Conservation (phyloP, 2,329 filamentous ascomycete species). For the Nemania sp. region DNA sequence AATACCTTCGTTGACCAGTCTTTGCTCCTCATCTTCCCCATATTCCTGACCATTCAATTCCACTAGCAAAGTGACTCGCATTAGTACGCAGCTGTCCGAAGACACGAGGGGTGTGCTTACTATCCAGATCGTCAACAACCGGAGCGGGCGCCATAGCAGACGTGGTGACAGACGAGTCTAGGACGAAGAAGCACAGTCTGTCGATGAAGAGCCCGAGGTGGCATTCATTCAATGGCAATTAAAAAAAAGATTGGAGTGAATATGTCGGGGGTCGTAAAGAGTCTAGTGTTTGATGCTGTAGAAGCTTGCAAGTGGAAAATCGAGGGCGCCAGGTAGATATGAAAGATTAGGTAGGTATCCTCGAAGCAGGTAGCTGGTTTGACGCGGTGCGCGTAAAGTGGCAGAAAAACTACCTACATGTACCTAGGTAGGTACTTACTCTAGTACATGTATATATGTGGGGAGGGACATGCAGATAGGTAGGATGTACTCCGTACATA, state of each 20-base stretch:
- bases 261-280: background rate
- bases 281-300: conserved; percentile 10
- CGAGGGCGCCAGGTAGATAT: background rate
- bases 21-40: conserved; percentile 79
- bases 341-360: background rate
- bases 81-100: conserved; percentile 29
- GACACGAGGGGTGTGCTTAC: conserved; percentile 52
- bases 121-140: conserved; percentile 63
- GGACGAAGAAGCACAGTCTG: background rate
- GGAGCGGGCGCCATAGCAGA: conserved; percentile 61
- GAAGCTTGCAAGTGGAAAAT: conserved; percentile 10
- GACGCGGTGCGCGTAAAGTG: conserved; percentile 51
- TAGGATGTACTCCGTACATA: too few species aligned
- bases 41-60: conserved; percentile 71
- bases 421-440: background rate
- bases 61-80: conserved; percentile 52
- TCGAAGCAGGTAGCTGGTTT: too few species aligned
- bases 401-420: background rate
- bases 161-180: conserved; percentile 8
- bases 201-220: background rate
- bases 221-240: background rate
- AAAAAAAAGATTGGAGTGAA: background rate
- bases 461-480: too few species aligned
- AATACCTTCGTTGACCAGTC: conserved; percentile 91
- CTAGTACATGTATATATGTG: too few species aligned